Evolutionary conservation across 148 eudicot genomes (phyloP), one percentile per base, ranked within the genome.

Genomic region (Heliosperma pusillum): DNA sequence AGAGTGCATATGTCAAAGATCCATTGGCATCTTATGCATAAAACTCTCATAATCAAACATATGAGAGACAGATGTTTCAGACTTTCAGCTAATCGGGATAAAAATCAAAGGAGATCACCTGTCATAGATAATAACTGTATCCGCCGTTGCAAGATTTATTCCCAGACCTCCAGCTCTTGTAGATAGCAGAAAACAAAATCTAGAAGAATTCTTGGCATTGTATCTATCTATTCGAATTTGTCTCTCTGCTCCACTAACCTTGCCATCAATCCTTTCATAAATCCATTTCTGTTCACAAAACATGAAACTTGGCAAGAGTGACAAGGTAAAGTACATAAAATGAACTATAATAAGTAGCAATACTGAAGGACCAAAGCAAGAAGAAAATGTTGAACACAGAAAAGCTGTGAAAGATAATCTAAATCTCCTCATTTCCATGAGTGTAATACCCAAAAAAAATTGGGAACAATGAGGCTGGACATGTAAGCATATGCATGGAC

Each of bases 91-190:
- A 30, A 45, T 56, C 47, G 22, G 45, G 12, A 47, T 17, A 72
- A 58, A 58, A 79, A 25, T 3, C n/a, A 40, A 57, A 60, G 62
- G 71, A 19, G 36, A 33, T 70, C 74, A 94, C 98, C 98, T 94
- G 88, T 96, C 99, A 83, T 96, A 92, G 80, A 96, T 96, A 74
- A 96, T 88, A 69, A 96, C 99, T 16, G 99, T 96, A 82, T 96
- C 99, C 25, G 99, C 99, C 10, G 99, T 96, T 30, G 99, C 97
- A 77, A 96, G 97, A 85, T 96, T 96, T 80, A 96, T 96, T 58
- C 99, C 99, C 82, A 96, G 79, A 74, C 99, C 99, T 60, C 99
- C 99, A 68, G 99, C 99, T 86, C 99, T 90, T 70, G 99, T 96
- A 40, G 99, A 96, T 40, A 96, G 81, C 84, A 96, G 82, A 76